These are phyloP conservation scores for Aspergillus bertholletiae DNA, from an alignment of 495 filamentous ascomycete species.

Conservation along the genomic window DNA sequence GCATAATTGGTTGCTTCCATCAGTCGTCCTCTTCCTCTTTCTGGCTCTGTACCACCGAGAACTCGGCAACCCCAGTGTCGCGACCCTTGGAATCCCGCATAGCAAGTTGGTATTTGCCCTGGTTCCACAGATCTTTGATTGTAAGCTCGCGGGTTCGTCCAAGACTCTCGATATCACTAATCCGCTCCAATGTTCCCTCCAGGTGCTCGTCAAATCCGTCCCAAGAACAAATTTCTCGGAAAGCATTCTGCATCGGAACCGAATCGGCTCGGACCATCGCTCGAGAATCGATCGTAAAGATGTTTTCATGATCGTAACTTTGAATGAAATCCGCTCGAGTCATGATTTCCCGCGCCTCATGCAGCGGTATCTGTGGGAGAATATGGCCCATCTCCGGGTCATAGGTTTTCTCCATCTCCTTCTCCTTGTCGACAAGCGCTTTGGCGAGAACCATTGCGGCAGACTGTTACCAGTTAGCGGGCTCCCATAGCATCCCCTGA, in stretches of 20 bases:
- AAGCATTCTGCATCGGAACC: constrained; percentile 94
- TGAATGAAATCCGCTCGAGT: constrained; percentile 93
- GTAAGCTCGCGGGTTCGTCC: constrained; percentile 89
- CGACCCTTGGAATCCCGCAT: constrained; percentile 51
- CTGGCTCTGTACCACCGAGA: constrained; percentile 36
- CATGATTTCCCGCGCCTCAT: constrained; percentile 88
- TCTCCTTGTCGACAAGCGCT: constrained; percentile 77
- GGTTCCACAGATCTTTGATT: constrained; percentile 75
- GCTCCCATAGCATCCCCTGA: background rate
- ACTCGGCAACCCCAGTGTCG: constrained; percentile 41
- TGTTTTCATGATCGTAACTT: constrained; percentile 85
- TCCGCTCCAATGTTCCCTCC: constrained; percentile 76
- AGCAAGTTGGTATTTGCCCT: constrained; percentile 74
- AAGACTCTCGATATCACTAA: constrained; percentile 86
- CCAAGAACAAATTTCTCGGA: constrained; percentile 70
- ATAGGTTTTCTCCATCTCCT: constrained; percentile 61
- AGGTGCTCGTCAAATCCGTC: constrained; percentile 78
- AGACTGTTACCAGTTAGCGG: constrained; percentile 44
- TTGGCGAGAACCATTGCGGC: constrained; percentile 92
- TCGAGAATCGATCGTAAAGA: constrained; percentile 88
- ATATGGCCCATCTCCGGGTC: constrained; percentile 66
- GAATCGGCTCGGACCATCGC: constrained; percentile 90
- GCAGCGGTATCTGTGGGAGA: constrained; percentile 76
- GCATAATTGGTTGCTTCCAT: constrained; percentile 1
- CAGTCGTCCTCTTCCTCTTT: constrained; percentile 25